phyloP scores from a whole-genome alignment of 1,284 basidiomycete genomes.

The Trametes hirsuta region DNA sequence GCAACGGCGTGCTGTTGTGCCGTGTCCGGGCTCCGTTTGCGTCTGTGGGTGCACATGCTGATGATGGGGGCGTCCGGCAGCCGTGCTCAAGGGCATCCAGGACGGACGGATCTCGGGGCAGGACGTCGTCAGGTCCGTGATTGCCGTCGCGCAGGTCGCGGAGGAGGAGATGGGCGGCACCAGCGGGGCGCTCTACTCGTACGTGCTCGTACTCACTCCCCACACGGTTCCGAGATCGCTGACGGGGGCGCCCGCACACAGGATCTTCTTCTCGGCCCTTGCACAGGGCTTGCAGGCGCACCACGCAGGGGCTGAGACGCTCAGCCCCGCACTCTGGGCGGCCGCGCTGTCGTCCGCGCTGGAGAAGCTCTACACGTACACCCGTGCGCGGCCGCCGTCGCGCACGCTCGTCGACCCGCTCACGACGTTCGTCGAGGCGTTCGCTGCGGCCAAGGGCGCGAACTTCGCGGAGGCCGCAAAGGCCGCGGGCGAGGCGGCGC shows the following conservation, averaged over 20 bases:
- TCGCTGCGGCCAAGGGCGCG: slow-evolving; percentile 43
- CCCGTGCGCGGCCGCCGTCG: slow-evolving; percentile 86
- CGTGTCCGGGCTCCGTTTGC: not conserved
- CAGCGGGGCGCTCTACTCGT: slow-evolving; percentile 91
- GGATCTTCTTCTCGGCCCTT: slow-evolving; percentile 87
- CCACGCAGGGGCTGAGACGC: slow-evolving; percentile 35
- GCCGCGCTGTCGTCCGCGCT: slow-evolving; percentile 65
- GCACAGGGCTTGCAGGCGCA: slow-evolving; percentile 70
- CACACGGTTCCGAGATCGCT: not conserved
- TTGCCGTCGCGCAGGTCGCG: slow-evolving; percentile 73
- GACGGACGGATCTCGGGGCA: slow-evolving; percentile 56
- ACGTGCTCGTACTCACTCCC: slow-evolving; percentile 32
- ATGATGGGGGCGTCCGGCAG: slow-evolving; percentile 33
- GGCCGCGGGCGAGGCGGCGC: slow-evolving; percentile 71
- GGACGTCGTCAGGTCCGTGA: slow-evolving; percentile 67
- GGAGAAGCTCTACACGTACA: slow-evolving; percentile 82
- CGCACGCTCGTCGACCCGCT: slow-evolving; percentile 92
- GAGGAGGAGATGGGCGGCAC: slow-evolving; percentile 94
- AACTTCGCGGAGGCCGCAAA: slow-evolving; percentile 58
- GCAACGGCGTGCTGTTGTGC: no score
- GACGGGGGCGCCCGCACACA: slow-evolving; percentile 32
- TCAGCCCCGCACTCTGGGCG: slow-evolving; percentile 65
- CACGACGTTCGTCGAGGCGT: slow-evolving; percentile 72
- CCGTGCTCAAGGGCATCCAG: slow-evolving; percentile 54
- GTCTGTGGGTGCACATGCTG: slow-evolving; percentile 5